Percentiles rank a stretch among this genome's conserved stretches.
Conservation (phyloP, 164 flowering plant species). For the Vitis cinerea region DNA sequence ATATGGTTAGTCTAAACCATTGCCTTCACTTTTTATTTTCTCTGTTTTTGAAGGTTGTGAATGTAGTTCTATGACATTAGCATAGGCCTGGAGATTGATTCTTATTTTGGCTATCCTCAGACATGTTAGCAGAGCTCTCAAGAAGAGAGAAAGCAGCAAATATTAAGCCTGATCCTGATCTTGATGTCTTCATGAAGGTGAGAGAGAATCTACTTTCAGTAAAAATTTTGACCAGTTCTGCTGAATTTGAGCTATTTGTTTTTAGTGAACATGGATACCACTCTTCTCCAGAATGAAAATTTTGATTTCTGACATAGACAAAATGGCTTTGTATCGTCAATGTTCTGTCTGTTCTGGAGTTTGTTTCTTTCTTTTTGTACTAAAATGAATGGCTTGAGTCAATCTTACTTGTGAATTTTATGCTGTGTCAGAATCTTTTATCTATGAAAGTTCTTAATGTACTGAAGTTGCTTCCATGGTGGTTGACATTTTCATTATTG, state of each 20-base stretch:
- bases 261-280: neutral
- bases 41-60: neutral
- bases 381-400: too few species aligned
- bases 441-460: neutral
- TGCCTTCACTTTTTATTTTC: neutral
- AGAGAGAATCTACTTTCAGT: neutral
- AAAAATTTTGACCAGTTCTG: neutral
- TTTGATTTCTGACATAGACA: too few species aligned
- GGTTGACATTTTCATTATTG: neutral
- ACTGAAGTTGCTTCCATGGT: neutral
- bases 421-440: neutral
- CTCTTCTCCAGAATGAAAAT: too few species aligned
- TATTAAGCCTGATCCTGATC: slow-evolving; percentile 53
- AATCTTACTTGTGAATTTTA: too few species aligned
- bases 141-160: slow-evolving; percentile 53
- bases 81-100: too few species aligned
- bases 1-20: too few species aligned
- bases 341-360: neutral
- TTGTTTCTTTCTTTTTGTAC: neutral
- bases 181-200: slow-evolving; percentile 58
- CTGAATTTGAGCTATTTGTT: neutral
- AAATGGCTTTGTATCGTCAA: too few species aligned
- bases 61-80: too few species aligned
- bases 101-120: slow-evolving; percentile 16
- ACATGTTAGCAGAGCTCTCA: slow-evolving; percentile 45